phyloP scores from a whole-genome alignment of 73 alveolate genomes.

The Durusdinium trenchii region DNA sequence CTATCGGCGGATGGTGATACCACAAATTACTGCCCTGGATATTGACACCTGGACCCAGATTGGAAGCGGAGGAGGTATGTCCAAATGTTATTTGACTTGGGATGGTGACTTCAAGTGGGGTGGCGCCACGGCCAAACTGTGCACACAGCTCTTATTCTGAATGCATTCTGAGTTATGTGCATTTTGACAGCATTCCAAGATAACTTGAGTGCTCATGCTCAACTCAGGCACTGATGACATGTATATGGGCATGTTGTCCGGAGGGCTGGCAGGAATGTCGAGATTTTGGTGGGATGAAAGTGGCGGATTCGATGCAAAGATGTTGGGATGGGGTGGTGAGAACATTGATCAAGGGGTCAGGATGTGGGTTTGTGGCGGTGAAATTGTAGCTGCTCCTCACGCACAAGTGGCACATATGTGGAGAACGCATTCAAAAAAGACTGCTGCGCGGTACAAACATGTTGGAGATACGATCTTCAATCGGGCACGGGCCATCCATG shows the following conservation, averaged over 20 bases:
- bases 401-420: constrained; percentile 94
- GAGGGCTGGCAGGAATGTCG: constrained; percentile 93
- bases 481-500: constrained; percentile 93
- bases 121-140: constrained; percentile 1
- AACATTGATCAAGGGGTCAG: constrained; percentile 88
- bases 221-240: constrained; percentile 86
- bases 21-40: constrained; percentile 93
- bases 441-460: constrained; percentile 85
- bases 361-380: constrained; percentile 95
- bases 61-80: constrained; percentile 89
- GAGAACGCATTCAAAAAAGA: constrained; percentile 59
- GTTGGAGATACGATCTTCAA: constrained; percentile 93
- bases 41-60: constrained; percentile 95
- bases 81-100: constrained; percentile 92
- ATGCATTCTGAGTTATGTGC: not conserved
- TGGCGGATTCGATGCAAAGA: constrained; percentile 78
- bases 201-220: not conserved
- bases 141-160: not conserved
- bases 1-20: constrained; percentile 93
- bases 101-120: constrained; percentile 96
- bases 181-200: not conserved
- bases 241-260: constrained; percentile 96
- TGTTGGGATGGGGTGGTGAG: constrained; percentile 96
- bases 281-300: constrained; percentile 93
- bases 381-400: constrained; percentile 78